Base-by-base conservation (phyloP, 179 eudicot species). In the Spinacia oleracea region DNA sequence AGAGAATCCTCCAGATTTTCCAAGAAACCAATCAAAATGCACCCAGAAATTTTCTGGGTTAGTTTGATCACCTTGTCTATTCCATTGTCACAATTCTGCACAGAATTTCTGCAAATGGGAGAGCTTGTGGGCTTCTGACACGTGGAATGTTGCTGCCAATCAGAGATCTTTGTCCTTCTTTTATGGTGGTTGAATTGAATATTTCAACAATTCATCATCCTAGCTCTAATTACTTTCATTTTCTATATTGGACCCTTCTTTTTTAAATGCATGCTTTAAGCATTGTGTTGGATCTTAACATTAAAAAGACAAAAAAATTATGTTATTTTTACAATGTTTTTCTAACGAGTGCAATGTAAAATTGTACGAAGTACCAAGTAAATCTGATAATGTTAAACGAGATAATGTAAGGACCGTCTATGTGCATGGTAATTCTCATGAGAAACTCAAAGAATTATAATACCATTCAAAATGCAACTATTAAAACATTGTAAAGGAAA, bases 121-220 rank as follows among this genome's bases (percentile, higher is more conserved):
- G 15, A 40, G 50, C 51, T n/a, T 23, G 35, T 55, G 51, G 67
- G 66, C 50, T 34, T 56, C n/a, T 53, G 76, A 73, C 76, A 73
- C 76, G 35, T 73, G 76, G 64, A 38, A 51, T 73, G 46, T 21
- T 58, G 45, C 65, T 73, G 5, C 76, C 62, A 43, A 71, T 71
- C 59, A 71, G 74, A 48, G 74, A 71, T 46, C 6, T 48, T 56
- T 56, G 3, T 2, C 67, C 7, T 10, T 20, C 18, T 27, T 62
- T 10, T 31, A 27, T 62, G 35, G n/a, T 62, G 9, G 35, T 62
- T 62, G 20, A 62, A 62, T 29, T 38, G n/a, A n/a, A n/a, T n/a
- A n/a, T n/a, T n/a, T n/a, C n/a, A n/a, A n/a, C n/a, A n/a, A 14
- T 62, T 31, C 35, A 31, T 62, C 27, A 62, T 48, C 67, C 67